Percentiles rank a stretch among this genome's conserved stretches.
Evolutionary conservation across 106 monocot species (phyloP).

Genomic region (Dendrobium nobile): DNA sequence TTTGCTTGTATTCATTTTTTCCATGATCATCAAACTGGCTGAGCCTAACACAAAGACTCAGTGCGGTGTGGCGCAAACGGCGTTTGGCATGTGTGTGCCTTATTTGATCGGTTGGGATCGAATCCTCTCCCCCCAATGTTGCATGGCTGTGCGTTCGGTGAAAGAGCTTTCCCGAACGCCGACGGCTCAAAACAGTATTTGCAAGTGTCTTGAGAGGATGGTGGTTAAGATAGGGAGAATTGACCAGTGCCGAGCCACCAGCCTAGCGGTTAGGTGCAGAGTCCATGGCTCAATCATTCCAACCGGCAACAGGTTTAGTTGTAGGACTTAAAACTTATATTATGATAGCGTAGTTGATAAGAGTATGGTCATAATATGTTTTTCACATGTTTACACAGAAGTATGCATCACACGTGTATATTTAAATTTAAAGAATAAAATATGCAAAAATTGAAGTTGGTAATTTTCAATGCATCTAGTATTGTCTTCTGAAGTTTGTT

Average conservation of each 20-base stretch:
- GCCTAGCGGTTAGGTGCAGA: neutral
- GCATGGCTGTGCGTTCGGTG: slow-evolving; percentile 2
- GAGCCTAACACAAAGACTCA: slow-evolving; percentile 11
- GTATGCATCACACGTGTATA: too few species aligned
- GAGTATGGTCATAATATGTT: too few species aligned
- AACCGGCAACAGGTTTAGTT: neutral
- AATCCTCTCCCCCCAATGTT: neutral
- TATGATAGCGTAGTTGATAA: too few species aligned
- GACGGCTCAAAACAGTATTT: neutral
- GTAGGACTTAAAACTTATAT: neutral
- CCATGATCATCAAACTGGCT: neutral
- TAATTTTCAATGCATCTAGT: too few species aligned
- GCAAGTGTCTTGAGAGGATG: neutral
- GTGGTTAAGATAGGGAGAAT: slow-evolving; percentile 9
- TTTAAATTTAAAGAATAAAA: too few species aligned
- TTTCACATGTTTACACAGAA: too few species aligned
- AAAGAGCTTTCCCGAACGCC: slow-evolving; percentile 9
- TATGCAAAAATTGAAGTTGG: too few species aligned
- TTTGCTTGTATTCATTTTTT: neutral
- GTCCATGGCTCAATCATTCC: slow-evolving; percentile 1
- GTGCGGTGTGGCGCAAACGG: slow-evolving; percentile 13
- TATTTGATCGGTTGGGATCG: slow-evolving; percentile 7
- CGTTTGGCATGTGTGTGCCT: slow-evolving; percentile 14
- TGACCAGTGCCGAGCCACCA: neutral
- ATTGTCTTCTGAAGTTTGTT: too few species aligned